Evolutionary conservation across 306 rosid species (phyloP).

Genomic region (Acacia acuminata): DNA sequence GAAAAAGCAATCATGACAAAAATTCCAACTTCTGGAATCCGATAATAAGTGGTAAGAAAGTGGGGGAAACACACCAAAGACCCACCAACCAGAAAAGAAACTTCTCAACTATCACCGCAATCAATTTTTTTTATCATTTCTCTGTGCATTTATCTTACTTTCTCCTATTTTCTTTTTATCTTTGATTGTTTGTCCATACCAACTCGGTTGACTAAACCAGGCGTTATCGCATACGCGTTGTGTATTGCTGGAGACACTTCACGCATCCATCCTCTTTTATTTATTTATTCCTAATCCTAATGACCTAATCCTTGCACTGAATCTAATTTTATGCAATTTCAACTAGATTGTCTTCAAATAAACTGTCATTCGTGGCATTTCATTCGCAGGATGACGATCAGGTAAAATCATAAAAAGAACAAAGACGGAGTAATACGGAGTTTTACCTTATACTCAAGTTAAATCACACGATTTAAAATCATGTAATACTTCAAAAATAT

Average conservation of each 20-base stretch:
- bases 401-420: background rate
- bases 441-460: background rate
- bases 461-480: background rate
- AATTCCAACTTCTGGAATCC: constrained; percentile 41
- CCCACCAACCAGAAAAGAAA: constrained; percentile 25
- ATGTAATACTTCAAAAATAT: background rate
- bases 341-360: background rate
- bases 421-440: background rate
- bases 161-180: background rate
- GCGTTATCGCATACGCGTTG: background rate
- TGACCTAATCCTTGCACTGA: too few relatives aligned
- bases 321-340: background rate
- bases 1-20: background rate
- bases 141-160: background rate
- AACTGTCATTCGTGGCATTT: background rate
- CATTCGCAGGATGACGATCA: background rate
- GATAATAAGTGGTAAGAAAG: constrained; percentile 18
- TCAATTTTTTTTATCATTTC: constrained; percentile 5
- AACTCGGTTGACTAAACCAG: constrained; percentile 27
- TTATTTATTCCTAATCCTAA: background rate
- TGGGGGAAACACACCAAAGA: constrained; percentile 36
- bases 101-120: constrained; percentile 28
- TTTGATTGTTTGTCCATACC: constrained; percentile 23
- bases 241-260: background rate
- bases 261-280: background rate